Conservation (phyloP, 1,284 basidiomycete species). For the Cryptococcus maquisensis region DNA sequence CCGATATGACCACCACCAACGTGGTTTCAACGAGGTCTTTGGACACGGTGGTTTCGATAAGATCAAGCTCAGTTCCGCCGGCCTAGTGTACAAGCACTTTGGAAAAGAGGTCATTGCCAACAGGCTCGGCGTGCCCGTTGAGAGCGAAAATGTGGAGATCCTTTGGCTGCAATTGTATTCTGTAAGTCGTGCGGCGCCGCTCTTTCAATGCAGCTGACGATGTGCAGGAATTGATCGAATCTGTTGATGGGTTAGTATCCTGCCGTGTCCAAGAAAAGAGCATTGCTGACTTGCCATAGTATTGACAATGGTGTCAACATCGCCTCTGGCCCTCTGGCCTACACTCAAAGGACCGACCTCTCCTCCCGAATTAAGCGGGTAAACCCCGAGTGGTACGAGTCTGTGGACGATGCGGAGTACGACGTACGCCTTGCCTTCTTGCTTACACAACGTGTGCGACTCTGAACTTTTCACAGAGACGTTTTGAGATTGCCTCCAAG, state of each 20-base stretch:
- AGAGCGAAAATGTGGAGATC: conserved; percentile 63
- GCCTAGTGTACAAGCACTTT: conserved; percentile 96
- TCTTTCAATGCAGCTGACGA: background rate
- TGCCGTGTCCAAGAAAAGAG: background rate
- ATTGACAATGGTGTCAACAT: conserved; percentile 93
- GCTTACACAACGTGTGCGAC: background rate
- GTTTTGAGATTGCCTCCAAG: conserved; percentile 73
- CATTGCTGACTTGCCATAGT: conserved; percentile 25
- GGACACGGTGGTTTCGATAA: conserved; percentile 60
- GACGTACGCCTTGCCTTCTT: conserved; percentile 57
- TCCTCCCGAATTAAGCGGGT: conserved; percentile 72
- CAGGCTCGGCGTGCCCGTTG: conserved; percentile 54
- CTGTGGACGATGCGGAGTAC: conserved; percentile 57
- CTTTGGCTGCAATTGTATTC: conserved; percentile 89
- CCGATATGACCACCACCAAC: conserved; percentile 94
- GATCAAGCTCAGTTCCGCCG: conserved; percentile 90
- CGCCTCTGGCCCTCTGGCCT: conserved; percentile 58
- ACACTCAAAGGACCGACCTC: conserved; percentile 73
- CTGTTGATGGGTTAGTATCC: conserved; percentile 64
- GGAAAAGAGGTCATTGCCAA: conserved; percentile 81
- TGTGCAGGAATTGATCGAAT: conserved; percentile 82
- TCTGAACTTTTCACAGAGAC: conserved; percentile 52
- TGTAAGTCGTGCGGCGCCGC: conserved; percentile 45
- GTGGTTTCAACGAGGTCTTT: conserved; percentile 86
- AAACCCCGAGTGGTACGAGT: conserved; percentile 90